Evolutionary conservation across 345 rosid genomes (phyloP), one percentile per base, ranked within the genome.

Genomic region (Limnanthes douglasii): DNA sequence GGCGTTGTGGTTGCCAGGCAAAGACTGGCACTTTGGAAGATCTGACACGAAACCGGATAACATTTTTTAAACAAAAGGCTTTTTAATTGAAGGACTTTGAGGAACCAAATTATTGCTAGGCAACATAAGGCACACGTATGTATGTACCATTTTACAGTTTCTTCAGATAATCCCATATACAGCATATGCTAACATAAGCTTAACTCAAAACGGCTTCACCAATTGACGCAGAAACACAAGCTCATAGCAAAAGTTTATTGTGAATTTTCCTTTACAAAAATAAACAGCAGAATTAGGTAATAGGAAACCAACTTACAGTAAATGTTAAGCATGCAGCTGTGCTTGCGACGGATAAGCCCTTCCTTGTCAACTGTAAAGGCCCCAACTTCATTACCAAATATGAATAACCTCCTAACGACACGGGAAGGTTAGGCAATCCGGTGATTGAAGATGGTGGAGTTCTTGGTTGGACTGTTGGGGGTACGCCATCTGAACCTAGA

Each of bases 1-100:
- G 97, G 97, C 8, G 90, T 71, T 20, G 95, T 88, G 43, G 97
- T 88, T 31, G 93, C 82, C 31, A 88, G 68, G 65, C 93, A 82
- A 35, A 88, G 69, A 45, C 86, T 82, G 7, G 88, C 86, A 66
- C 95, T 75, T 75, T 75, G 95, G 43, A 88, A 71, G 60, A 88
- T 66, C 97, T 86, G 62, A 51, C 30, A 56, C 37, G 26, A 39
- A 65, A 41, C 56, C 20, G 39, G 37, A n/a, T n/a, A n/a, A n/a
- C n/a, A n/a, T n/a, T n/a, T n/a, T n/a, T n/a, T n/a, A n/a, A n/a
- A n/a, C n/a, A n/a, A n/a, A n/a, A n/a, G n/a, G n/a, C n/a, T n/a
- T n/a, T n/a, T n/a, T n/a, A n/a, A n/a, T n/a, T n/a, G n/a, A n/a
- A n/a, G n/a, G n/a, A n/a, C n/a, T n/a, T n/a, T n/a, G n/a, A n/a